These are phyloP conservation scores for Furcasterigmium furcatum DNA, from an alignment of 2,329 filamentous ascomycete genomes.

Conservation along the genomic window DNA sequence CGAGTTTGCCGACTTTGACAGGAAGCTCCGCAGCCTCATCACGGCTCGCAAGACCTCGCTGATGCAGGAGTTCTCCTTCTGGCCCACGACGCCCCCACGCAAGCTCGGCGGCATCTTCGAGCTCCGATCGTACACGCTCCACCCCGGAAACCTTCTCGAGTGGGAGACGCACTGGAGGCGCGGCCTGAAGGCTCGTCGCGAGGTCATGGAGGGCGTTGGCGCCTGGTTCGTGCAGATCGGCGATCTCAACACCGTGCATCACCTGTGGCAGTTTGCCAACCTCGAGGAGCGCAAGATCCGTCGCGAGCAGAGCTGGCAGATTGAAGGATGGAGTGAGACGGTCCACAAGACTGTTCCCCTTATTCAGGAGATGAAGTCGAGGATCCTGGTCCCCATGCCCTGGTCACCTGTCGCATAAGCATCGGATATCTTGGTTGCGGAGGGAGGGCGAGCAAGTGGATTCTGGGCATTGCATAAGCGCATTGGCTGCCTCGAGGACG, in stretches of 20 bases:
- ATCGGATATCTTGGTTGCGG: not conserved
- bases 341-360: conserved; percentile 98
- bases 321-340: conserved; percentile 94
- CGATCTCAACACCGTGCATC: conserved; percentile 95
- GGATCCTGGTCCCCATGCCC: conserved; percentile 88
- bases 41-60: conserved; percentile 81
- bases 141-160: conserved; percentile 92
- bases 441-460: no score
- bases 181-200: conserved; percentile 82
- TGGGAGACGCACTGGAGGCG: conserved; percentile 99
- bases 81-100: conserved; percentile 90
- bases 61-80: conserved; percentile 99
- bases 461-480: not conserved
- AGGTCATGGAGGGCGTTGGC: conserved; percentile 98
- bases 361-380: conserved; percentile 94
- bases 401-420: conserved; percentile 86
- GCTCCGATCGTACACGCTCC: conserved; percentile 91
- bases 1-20: conserved; percentile 80
- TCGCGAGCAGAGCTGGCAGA: conserved; percentile 91
- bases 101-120: conserved; percentile 92
- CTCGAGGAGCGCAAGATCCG: conserved; percentile 88
- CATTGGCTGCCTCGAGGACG: not conserved
- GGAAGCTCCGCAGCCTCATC: conserved; percentile 82
- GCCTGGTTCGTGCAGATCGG: conserved; percentile 99
- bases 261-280: conserved; percentile 98